Evolutionary conservation across 345 rosid genomes (phyloP), one percentile per base, ranked within the genome.

Genomic region (Eucalyptus melliodora): DNA sequence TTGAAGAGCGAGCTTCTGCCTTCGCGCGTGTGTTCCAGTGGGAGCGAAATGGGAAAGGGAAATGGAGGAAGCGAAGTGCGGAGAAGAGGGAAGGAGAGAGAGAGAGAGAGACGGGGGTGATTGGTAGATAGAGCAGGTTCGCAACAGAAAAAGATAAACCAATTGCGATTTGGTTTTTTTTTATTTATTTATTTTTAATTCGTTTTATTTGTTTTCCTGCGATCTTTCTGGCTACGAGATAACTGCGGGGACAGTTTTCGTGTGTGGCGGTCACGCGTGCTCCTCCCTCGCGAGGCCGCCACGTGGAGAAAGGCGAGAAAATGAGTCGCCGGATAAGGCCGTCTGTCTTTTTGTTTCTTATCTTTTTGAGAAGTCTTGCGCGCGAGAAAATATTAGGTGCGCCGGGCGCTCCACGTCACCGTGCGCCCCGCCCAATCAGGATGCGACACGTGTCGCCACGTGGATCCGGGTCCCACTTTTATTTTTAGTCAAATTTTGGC

Each of bases 1-100:
- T 97, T 59, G 93, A 86, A 91, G 86, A 86, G 88, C 42, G 27
- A 88, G 86, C 88, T 34, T 85, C 37, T 4, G 86, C 45, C 17
- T 21, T 42, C 17, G 86, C 37, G 44, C 10, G 67, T 3, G 55
- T 49, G n/a, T 37, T 50, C 3, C 26, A 24, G 27, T 62, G 88
- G 87, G 30, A 47, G 77, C 37, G 65, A 49, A 42, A 42, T 42
- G 44, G 44, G 44, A 42, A 42, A 42, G 44, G 44, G 37, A 6
- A 26, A 86, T 31, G 55, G 27, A 83, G 37, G 67, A 65, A 13
- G 51, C 30, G 34, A 50, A 82, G 19, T 37, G 15, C 49, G 86
- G 40, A 19, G n/a, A 51, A 21, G 88, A 45, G 30, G 14, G 15
- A 14, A 50, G 16, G 14, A 49, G 60, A 59, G 90, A 87, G 92